These are phyloP conservation scores for Sporothrix globosa DNA, from an alignment of 2,329 filamentous ascomycete genomes.

Conservation along the genomic window DNA sequence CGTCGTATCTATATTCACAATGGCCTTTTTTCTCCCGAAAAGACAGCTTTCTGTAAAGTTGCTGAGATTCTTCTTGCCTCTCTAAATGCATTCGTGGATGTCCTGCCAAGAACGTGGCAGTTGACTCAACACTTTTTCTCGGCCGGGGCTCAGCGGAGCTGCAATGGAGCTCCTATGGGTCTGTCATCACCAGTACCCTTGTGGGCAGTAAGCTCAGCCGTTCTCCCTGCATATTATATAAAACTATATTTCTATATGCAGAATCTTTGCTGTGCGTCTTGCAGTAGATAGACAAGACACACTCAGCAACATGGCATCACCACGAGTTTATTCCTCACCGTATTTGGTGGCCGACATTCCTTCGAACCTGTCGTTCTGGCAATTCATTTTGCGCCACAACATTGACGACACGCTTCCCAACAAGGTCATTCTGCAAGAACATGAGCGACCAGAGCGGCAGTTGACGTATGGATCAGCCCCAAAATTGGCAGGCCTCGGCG, in stretches of 20 bases:
- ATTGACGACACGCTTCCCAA: constrained; percentile 27
- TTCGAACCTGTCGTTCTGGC: constrained; percentile 24
- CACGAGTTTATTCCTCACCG: not conserved
- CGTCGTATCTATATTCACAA: no score
- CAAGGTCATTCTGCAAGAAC: constrained; percentile 23
- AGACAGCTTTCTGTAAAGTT: not conserved
- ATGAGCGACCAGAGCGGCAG: constrained; percentile 13
- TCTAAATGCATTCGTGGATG: not conserved
- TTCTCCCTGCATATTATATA: not conserved
- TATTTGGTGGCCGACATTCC: constrained; percentile 5
- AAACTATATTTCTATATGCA: not conserved
- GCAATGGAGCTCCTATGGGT: not conserved
- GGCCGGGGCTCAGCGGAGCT: not conserved
- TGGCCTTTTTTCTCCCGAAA: not conserved
- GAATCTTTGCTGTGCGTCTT: no score
- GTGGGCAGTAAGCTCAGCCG: not conserved
- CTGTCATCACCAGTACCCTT: not conserved
- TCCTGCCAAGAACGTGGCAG: not conserved
- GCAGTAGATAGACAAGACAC: not conserved
- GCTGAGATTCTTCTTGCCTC: not conserved
- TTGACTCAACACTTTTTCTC: not conserved
- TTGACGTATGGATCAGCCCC: constrained; percentile 11
- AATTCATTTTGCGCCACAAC: constrained; percentile 24
- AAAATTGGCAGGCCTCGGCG: constrained; percentile 11
- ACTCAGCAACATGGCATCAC: not conserved